These are phyloP conservation scores for Solanum arcanum DNA, from an alignment of 257 asterid genomes.

Conservation along the genomic window DNA sequence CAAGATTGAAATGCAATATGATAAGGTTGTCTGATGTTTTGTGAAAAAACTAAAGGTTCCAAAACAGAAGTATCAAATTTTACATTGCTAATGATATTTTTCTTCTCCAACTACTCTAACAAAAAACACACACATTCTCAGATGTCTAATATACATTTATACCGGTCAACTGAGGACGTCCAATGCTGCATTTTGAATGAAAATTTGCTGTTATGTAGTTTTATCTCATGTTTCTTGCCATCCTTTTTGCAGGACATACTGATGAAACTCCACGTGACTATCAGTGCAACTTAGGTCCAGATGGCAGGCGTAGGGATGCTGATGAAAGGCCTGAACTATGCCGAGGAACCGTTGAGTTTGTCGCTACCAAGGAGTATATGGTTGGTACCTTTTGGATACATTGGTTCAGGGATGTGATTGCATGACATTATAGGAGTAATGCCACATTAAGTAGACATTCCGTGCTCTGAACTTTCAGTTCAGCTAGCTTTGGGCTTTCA, in stretches of 20 bases:
- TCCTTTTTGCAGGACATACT: conserved; percentile 58
- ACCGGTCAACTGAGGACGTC: background rate
- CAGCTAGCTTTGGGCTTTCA: background rate
- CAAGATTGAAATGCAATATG: background rate
- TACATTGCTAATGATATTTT: background rate
- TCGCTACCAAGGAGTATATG: conserved; percentile 87
- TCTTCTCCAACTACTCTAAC: background rate
- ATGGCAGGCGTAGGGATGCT: conserved; percentile 98
- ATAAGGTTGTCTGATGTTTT: background rate
- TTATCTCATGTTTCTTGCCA: background rate
- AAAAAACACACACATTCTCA: background rate
- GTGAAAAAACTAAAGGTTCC: background rate
- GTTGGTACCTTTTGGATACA: conserved; percentile 33
- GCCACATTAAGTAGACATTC: background rate
- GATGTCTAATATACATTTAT: background rate
- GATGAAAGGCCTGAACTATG: conserved; percentile 97
- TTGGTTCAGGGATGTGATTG: background rate
- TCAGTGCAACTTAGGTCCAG: conserved; percentile 99
- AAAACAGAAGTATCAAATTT: background rate
- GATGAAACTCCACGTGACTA: conserved; percentile 98
- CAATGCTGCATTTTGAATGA: background rate
- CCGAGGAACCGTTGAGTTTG: conserved; percentile 97
- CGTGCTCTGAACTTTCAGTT: background rate
- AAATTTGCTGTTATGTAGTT: background rate
- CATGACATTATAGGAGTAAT: background rate